Base-by-base conservation (phyloP, 2,329 filamentous ascomycete species). In the Clonostachys chloroleuca region DNA sequence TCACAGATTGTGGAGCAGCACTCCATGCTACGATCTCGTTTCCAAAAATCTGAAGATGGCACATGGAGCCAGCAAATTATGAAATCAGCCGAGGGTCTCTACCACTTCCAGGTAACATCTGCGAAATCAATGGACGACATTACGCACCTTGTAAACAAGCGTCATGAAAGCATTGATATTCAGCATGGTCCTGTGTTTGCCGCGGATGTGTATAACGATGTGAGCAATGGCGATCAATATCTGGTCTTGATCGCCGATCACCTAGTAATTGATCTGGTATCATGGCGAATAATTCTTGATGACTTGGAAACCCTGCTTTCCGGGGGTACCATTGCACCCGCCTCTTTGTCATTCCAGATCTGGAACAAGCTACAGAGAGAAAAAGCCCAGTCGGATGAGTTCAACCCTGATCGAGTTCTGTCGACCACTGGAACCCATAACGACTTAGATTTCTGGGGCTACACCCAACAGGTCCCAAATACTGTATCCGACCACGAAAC, bases 231-330 rank as follows among this genome's bases (percentile, higher is more conserved):
- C 6, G 35, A 47, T 5, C 33, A 54, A 59, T 51, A 56, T 3
- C 36, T 70, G 6, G 67, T 68, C 30, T 46, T 72, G 8, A 60
- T 59, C 3, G 58, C 57, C 0, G 66, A 70, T 35, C 67, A 70
- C 46, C 50, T 70, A 0, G 59, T 68, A 5, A 66, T 75, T 30
- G 72, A 75, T 43, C 57, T 75, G 2, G 72, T 75, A 1, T 72
- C 71, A 0, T 76, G 73, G 73, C 59, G 70, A 30, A 58, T 74
- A 5, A 56, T 75, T 2, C 59, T 72, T 1, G 63, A 68, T 42
- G 68, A 74, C 40, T 53, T 74, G 0, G 70, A 75, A 45, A 65
- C 67, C n/a, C 12, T 46, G 67, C 4, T 52, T 74, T 37, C 56
- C 63, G 8, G 46, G 56, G 53, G 47, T 46, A 3, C 12, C 4